Evolutionary conservation across 805 yeast species (phyloP), one percentile per base, ranked within the genome.

Genomic region (Candida hungchunana): DNA sequence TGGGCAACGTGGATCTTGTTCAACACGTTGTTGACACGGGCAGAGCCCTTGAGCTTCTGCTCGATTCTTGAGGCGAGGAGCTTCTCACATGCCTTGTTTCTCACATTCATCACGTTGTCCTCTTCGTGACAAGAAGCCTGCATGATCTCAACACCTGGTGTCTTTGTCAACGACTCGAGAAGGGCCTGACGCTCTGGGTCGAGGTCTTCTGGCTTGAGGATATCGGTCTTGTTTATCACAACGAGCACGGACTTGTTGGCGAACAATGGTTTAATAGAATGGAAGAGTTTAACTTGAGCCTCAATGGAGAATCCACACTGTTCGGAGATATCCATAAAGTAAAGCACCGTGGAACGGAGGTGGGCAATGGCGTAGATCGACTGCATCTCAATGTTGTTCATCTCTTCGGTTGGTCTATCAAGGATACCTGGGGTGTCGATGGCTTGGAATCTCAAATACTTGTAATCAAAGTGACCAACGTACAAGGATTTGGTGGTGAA

Each of bases 321-420:
- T 71, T 93, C 99, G 22, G 96, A 85, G 51, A 90, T 73, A 72
- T 93, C 99, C 98, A 93, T 93, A 60, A 93, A 93, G 69, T 93
- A 93, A 57, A 93, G 66, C 29, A 93, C 96, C 63, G 97, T 86
- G 19, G 97, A 89, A 61, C 97, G 79, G 63, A 93, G 77, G 66
- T 93, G 98, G 22, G 98, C 98, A 71, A 93, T 88, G 44, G 98
- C 98, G 57, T 93, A 93, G 57, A 93, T 93, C 33, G 95, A 84
- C 70, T 93, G 99, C 98, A 93, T 93, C 71, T 93, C 99, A 63
- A 93, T 93, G 66, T 93, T 93, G 72, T 93, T 93, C 99, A 93
- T 93, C 62, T 93, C 98, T 65, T 93, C 99, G 29, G 97, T 88
- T 42, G 98, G 98, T 63, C 97, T 80, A 66, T 93, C 99, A 61